Base-by-base conservation (phyloP, 768 basidiomycete species). In the Mycena rosella region DNA sequence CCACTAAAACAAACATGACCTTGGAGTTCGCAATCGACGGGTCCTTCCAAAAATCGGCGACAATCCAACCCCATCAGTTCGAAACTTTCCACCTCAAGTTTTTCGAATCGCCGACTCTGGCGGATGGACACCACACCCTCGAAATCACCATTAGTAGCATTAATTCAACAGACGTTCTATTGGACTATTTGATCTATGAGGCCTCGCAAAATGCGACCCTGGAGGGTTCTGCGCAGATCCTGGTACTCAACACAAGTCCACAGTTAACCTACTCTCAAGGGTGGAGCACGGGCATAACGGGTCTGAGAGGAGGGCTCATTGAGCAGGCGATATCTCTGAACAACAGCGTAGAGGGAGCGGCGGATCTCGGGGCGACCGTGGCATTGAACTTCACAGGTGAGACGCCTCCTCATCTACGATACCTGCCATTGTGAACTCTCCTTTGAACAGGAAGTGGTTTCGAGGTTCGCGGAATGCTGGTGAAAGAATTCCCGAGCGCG, bases 111-210 rank as follows among this genome's bases (percentile, higher is more conserved):
- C 61, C 36, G 11, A 10, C 42, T 2, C 32, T 63, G 32, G 32
- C 5, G 11, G 32, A 34, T 17, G 15, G 18, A 3, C n/a, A 32
- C 8, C 61, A 63, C 52, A 63, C 9, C 2, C 30, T 63, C 17
- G 32, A 32, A 10, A 29, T 63, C 42, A 45, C 40, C 5, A 13
- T 34, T 42, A 34, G n/a, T 3, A 45, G n/a, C 5, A 34, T 44
- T 8, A 63, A n/a, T 7, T 48, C 47, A 5, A 17, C 10, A 7
- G 60, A 61, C 24, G 29, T 61, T 0, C 32, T 42, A 20, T 18
- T 61, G 1, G 60, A 61, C n/a, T 61, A 61, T 34, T 8, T 61
- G 24, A 61, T 61, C 36, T 61, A 61, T 34, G 60, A 61, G 40
- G 60, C 30, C 20, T 52, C 60, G 3, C 60, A 7, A 14, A 61